Evolutionary conservation across 176 grass and related monocot genomes (phyloP).

Genomic region (Rhynchospora breviuscula): DNA sequence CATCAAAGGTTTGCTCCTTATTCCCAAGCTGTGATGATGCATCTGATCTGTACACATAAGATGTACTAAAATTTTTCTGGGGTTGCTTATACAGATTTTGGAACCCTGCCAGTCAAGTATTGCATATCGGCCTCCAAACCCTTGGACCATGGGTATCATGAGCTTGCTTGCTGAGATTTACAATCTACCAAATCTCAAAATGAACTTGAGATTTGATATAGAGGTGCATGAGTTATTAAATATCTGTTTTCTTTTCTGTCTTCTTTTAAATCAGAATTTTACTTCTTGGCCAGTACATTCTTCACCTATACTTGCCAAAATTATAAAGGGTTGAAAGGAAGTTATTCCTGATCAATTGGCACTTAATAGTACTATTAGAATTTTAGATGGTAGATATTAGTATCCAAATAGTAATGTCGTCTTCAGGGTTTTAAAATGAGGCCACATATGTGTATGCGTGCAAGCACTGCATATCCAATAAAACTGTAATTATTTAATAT

Average conservation of each 20-base stretch:
- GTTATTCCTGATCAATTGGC: not conserved
- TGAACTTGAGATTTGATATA: conserved; percentile 98
- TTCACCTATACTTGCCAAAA: not conserved
- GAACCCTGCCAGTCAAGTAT: conserved; percentile 92
- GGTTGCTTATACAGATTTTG: conserved; percentile 55
- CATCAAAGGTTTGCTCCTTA: conserved; percentile 62
- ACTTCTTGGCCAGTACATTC: not conserved
- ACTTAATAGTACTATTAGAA: not conserved
- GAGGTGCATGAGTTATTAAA: conserved; percentile 42
- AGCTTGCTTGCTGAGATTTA: conserved; percentile 93
- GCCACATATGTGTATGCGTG: too few species aligned
- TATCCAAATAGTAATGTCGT: not conserved
- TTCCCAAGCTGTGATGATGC: conserved; percentile 17
- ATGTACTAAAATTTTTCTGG: conserved; percentile 12
- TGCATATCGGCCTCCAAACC: conserved; percentile 96
- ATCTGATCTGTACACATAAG: conserved; percentile 2
- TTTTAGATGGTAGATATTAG: not conserved
- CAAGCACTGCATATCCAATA: too few species aligned
- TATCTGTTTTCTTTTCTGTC: conserved; percentile 14
- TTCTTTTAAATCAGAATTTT: not conserved
- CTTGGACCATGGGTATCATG: conserved; percentile 99
- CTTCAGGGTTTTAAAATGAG: too few species aligned
- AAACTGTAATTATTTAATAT: too few species aligned
- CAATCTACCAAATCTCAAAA: conserved; percentile 95
- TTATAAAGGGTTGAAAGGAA: not conserved